Base-by-base conservation (phyloP, 2,329 filamentous ascomycete species). In the Apiospora arundinis region DNA sequence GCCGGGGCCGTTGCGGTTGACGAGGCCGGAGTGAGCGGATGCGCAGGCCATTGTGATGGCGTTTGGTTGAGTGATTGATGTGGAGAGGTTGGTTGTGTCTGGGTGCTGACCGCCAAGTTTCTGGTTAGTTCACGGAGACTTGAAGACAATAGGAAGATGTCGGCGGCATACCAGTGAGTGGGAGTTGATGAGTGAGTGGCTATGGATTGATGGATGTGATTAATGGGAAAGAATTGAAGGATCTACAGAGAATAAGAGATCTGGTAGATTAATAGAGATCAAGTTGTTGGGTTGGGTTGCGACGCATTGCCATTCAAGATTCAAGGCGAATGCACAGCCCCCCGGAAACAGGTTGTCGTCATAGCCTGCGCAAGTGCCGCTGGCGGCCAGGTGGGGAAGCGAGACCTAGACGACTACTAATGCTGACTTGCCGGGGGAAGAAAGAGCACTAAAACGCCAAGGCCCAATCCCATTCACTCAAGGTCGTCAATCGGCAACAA, bases 1-100 rank as follows among this genome's bases (percentile, higher is more conserved):
- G 70, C 86, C 86, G 44, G 85, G 86, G 37, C 85, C 85, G 77
- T 85, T 86, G 72, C 75, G 77, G 78, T 83, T 80, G 70, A 83
- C 81, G 74, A 81, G 79, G 28, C 70, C 68, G 25, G 75, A 72
- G 68, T 77, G 75, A n/a, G 77, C 75, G 25, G 81, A 80, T 69
- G 77, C 74, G 75, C 80, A 82, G 63, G 80, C 79, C 80, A 81
- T 81, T 25, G 21, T 68, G 67, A 46, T 68, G 28, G 6, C 16
- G 18, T 14, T 67, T 67, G 65, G 9, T 44, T 44, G 18, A 5
- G 28, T 49, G n/a, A 23, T 52, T 14, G 25, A 4, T 56, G 23
- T 60, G 48, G 46, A 48, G 45, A 7, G 46, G 3, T 46, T 46
- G 45, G 45, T 4, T 9, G 5, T n/a, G n/a, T n/a, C n/a, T n/a